Percentiles rank a stretch among this genome's conserved stretches.
phyloP scores from a whole-genome alignment of 2,329 filamentous ascomycete species.

The Colletotrichum musicola region DNA sequence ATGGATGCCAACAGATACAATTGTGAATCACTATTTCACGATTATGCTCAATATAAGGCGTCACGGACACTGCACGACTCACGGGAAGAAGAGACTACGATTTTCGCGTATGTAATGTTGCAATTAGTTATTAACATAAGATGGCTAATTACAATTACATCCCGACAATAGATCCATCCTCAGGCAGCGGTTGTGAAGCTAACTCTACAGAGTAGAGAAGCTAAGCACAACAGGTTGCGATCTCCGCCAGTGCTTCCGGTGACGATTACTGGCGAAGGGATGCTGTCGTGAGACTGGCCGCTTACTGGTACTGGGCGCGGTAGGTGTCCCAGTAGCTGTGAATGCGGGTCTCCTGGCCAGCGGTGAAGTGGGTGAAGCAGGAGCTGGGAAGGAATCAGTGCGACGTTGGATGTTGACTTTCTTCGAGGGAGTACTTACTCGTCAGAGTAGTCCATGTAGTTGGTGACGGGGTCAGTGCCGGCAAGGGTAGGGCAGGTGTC shows the following conservation, averaged over 20 bases:
- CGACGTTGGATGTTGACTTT: conserved; percentile 1
- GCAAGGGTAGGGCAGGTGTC: conserved; percentile 50
- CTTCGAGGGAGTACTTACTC: conserved; percentile 49
- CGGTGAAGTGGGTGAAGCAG: conserved; percentile 61
- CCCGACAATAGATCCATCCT: not conserved
- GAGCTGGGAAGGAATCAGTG: conserved; percentile 41
- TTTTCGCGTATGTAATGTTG: too few relatives aligned
- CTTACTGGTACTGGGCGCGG: conserved; percentile 41
- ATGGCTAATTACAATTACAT: not conserved
- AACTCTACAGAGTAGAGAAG: not conserved
- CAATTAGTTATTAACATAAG: not conserved
- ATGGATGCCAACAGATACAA: too few relatives aligned
- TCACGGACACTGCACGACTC: too few relatives aligned
- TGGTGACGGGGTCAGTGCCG: conserved; percentile 53
- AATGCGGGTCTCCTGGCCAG: conserved; percentile 54
- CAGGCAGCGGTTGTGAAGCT: not conserved
- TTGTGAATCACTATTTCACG: too few relatives aligned
- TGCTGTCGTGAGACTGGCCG: not conserved
- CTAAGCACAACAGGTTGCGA: not conserved
- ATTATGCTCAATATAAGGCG: too few relatives aligned
- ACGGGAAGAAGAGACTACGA: too few relatives aligned
- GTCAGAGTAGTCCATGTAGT: conserved; percentile 57
- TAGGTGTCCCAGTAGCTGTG: conserved; percentile 46
- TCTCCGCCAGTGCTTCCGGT: too few relatives aligned
- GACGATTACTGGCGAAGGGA: too few relatives aligned